Base-by-base conservation (phyloP, 495 filamentous ascomycete genomes). In the Sordaria brevicollis region DNA sequence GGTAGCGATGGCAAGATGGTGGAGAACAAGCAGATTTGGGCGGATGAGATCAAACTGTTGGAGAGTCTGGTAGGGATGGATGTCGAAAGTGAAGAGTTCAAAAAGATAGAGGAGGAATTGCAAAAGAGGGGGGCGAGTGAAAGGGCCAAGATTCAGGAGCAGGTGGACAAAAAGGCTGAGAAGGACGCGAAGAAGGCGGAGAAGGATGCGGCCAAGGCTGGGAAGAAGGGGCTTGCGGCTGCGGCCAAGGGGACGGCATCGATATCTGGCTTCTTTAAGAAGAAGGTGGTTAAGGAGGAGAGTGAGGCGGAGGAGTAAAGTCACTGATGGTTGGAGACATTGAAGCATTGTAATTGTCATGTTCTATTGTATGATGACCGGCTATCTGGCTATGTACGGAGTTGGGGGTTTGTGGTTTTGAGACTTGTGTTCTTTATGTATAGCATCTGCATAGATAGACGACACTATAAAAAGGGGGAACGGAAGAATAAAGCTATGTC, bases 11-110 rank as follows among this genome's bases (percentile, higher is more conserved):
- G 84, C 5, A 88, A 87, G 76, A 78, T 78, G 36, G 81, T 89
- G 36, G 87, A 92, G 49, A 93, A 96, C 73, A 91, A 88, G 71
- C 82, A 85, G 35, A 84, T 93, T 9, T 95, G 93, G 92, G 92
- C 92, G 3, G 83, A 88, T 65, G 93, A 96, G 80, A 93, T 95
- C 73, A 96, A 96, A 78, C 79, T 97, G 66, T 84, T 99, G 5
- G 95, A 99, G 79, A 88, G 89, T 15, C 78, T 99, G 65, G 92
- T 97, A 69, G 96, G 90, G 19, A 91, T 91, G 85, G 89, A 95
- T 78, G 79, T 84, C 3, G 89, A 93, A 11, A 83, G 87, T 33
- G 83, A 86, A 34, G 87, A 90, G 73, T 97, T 97, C 75, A 77
- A 79, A n/a, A 87, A 31, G 13, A 68, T 67, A 67, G 74, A 67